phyloP scores from a whole-genome alignment of 2,329 filamentous ascomycete species.

The Penicillium sp. region DNA sequence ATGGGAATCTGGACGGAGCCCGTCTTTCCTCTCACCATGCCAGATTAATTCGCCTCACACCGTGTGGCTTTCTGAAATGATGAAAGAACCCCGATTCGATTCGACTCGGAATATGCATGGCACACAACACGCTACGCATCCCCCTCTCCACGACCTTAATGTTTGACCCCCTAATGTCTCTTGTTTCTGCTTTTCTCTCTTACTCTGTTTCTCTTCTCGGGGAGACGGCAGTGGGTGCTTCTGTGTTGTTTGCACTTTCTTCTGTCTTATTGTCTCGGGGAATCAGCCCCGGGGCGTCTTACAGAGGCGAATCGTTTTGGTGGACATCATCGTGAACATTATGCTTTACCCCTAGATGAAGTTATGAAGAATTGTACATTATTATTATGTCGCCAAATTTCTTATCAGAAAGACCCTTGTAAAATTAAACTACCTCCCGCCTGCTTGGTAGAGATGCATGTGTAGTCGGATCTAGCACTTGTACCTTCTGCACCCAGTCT shows the following conservation, averaged over 20 bases:
- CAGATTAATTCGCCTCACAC: slow-evolving; percentile 14
- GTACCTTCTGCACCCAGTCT: not conserved
- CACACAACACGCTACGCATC: slow-evolving; percentile 4
- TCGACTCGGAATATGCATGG: slow-evolving; percentile 8
- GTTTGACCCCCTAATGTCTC: slow-evolving; percentile 14
- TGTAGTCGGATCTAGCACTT: too few species aligned
- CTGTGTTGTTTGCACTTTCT: not conserved
- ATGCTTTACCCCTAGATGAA: slow-evolving; percentile 30
- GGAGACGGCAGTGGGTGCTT: slow-evolving; percentile 1
- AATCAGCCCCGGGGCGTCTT: not conserved
- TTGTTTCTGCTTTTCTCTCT: slow-evolving; percentile 1
- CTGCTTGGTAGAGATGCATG: not conserved
- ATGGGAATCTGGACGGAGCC: slow-evolving; percentile 25
- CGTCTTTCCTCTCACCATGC: not conserved
- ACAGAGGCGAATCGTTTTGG: not conserved
- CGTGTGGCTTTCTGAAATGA: slow-evolving; percentile 22
- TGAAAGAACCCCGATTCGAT: slow-evolving; percentile 16
- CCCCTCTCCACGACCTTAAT: slow-evolving; percentile 12
- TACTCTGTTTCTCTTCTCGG: not conserved
- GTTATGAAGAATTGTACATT: slow-evolving; percentile 32
- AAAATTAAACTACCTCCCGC: not conserved
- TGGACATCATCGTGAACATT: slow-evolving; percentile 27
- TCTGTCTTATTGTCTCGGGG: not conserved
- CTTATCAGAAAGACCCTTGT: not conserved
- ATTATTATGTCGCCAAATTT: not conserved